Evolutionary conservation across 2,329 filamentous ascomycete genomes (phyloP).

Genomic region (Cladosporium oxysporum): DNA sequence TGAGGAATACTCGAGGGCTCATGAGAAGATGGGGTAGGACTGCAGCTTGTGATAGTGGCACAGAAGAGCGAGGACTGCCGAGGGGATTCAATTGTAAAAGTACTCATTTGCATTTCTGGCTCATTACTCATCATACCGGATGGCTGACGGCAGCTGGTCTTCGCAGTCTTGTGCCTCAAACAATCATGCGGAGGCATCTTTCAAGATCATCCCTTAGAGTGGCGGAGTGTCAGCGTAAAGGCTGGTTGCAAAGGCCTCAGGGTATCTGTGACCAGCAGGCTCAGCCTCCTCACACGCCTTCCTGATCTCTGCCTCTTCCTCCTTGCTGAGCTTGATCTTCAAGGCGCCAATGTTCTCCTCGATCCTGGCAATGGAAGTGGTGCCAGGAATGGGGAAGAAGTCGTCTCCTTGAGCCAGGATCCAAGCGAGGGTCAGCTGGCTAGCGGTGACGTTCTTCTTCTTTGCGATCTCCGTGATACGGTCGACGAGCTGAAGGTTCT

Average conservation of each 20-base stretch:
- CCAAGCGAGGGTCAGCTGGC: slow-evolving; percentile 65
- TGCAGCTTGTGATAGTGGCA: not conserved
- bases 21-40: not conserved
- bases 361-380: slow-evolving; percentile 49
- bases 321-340: slow-evolving; percentile 39
- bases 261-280: slow-evolving; percentile 42
- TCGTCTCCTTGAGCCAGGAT: slow-evolving; percentile 59
- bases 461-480: slow-evolving; percentile 52
- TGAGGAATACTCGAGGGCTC: not conserved
- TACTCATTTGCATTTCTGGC: not conserved
- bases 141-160: not conserved
- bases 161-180: not conserved
- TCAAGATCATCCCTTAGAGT: not conserved
- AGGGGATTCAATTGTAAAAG: not conserved
- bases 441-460: slow-evolving; percentile 56
- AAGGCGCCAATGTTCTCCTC: slow-evolving; percentile 47
- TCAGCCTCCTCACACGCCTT: slow-evolving; percentile 39
- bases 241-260: slow-evolving; percentile 34
- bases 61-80: not conserved
- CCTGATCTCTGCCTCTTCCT: slow-evolving; percentile 42
- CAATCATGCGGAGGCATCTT: not conserved
- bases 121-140: not conserved
- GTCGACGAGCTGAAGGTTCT: slow-evolving; percentile 58
- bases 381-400: slow-evolving; percentile 59
- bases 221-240: slow-evolving; percentile 16